A percentile compares a stretch with the other conserved stretches of the same genome.
phyloP scores from a whole-genome alignment of 805 yeast species.

The Myxozyma kluyveri region DNA sequence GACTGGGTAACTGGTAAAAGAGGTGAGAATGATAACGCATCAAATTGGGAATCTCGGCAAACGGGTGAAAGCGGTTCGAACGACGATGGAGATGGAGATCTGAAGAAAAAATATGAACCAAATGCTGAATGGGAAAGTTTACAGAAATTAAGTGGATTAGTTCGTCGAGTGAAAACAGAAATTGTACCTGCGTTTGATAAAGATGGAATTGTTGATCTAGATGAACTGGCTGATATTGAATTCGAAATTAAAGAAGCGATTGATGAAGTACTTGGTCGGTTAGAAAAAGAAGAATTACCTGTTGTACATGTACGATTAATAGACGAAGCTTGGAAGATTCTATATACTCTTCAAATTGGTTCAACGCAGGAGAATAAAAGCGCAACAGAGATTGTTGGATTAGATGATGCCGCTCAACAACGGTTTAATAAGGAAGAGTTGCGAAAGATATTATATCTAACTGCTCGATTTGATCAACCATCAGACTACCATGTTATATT shows the following conservation, averaged over 20 bases:
- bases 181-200: background rate
- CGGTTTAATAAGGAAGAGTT: constrained; percentile 15
- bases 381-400: constrained; percentile 9
- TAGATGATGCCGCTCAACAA: constrained; percentile 1
- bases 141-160: constrained; percentile 19
- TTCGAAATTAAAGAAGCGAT: constrained; percentile 19
- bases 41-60: constrained; percentile 12
- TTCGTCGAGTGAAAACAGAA: constrained; percentile 22
- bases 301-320: constrained; percentile 21
- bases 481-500: constrained; percentile 23
- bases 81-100: too few species aligned
- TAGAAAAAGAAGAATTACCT: constrained; percentile 18
- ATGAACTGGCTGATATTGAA: constrained; percentile 14
- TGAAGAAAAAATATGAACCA: constrained; percentile 17
- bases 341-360: constrained; percentile 20
- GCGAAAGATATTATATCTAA: constrained; percentile 4
- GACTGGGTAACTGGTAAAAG: too few species aligned
- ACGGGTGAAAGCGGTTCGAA: too few species aligned
- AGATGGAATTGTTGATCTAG: background rate
- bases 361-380: background rate
- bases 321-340: constrained; percentile 25
- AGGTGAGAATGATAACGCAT: too few species aligned
- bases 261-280: constrained; percentile 5
- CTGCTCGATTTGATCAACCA: constrained; percentile 10
- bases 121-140: constrained; percentile 27